Evolutionary conservation across 2,329 filamentous ascomycete species (phyloP), one percentile per base, ranked within the genome.

Genomic region (Aspergillus sp.): DNA sequence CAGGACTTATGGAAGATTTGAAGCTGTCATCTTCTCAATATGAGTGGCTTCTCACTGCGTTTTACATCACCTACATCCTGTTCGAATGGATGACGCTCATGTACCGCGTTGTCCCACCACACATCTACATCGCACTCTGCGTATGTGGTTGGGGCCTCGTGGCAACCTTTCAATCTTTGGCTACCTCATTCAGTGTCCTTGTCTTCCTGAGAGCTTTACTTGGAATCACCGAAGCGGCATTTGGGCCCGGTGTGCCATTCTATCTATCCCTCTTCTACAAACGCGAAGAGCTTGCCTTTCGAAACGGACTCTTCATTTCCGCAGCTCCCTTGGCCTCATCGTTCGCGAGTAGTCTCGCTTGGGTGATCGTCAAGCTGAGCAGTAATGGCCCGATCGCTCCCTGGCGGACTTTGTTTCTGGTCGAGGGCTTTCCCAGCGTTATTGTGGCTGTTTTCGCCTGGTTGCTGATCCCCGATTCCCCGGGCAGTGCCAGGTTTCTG

Each of bases 301-400:
- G 93, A 42, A 95, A 90, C 0, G 93, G 92, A 22, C 83, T 96
- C 1, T 96, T 96, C 75, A 88, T 97, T 56, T 92, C 91, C 0
- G 93, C 85, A 0, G 84, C 85, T 6, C 85, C 85, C 0, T 71
- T 87, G 36, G 85, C 85, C 36, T 84, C 84, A 9, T 85, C 82
- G 2, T 88, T 95, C 64, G 92, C 92, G 0, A 91, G 91, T 45
- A 88, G 84, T 9, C 80, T 96, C 4, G 92, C 92, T 7, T 82
- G 89, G 87, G 70, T 87, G 22, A 94, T 96, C 62, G 84, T 92
- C 54, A 87, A 85, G 67, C 68, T 92, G 14, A 90, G 86, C 54
- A 78, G 85, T 52, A 70, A 81, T 61, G 80, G 84, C 1, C 89
- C 89, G 16, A 87, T 96, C 53, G 90, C 91, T 0, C 86, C 90